These are phyloP conservation scores for Pisolithus thermaeus DNA, from an alignment of 1,284 basidiomycete genomes.

Conservation along the genomic window DNA sequence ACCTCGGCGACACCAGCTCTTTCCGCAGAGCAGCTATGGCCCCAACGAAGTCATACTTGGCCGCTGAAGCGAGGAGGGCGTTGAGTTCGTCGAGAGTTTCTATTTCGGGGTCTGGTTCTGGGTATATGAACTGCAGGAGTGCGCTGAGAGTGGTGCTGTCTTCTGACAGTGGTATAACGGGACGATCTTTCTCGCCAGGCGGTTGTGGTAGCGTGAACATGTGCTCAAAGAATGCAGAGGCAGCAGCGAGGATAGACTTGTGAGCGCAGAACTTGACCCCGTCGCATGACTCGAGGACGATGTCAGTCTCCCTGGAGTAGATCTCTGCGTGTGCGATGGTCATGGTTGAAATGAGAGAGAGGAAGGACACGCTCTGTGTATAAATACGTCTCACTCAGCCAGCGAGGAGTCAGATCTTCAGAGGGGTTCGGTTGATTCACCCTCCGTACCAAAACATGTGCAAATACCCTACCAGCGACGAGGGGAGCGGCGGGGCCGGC, in stretches of 20 bases:
- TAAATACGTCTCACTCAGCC: neutral
- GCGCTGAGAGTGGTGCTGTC: conserved; percentile 36
- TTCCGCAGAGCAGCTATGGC: conserved; percentile 44
- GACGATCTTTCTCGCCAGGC: conserved; percentile 24
- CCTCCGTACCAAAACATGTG: conserved; percentile 2
- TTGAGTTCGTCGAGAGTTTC: conserved; percentile 48
- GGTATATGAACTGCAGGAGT: conserved; percentile 54
- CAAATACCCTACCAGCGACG: conserved; percentile 2
- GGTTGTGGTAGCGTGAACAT: conserved; percentile 65
- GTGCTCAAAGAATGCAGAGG: conserved; percentile 62
- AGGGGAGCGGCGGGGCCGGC: conserved; percentile 13
- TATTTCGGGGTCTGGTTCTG: conserved; percentile 41
- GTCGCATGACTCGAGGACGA: conserved; percentile 47
- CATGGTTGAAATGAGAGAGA: conserved; percentile 17
- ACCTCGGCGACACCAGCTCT: conserved; percentile 44
- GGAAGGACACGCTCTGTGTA: neutral
- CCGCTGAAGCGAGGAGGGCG: conserved; percentile 45
- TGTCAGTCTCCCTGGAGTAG: conserved; percentile 46
- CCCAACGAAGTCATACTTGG: conserved; percentile 57
- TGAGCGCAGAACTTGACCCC: conserved; percentile 55
- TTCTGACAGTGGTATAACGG: conserved; percentile 54
- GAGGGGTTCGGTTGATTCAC: neutral
- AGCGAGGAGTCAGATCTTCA: neutral
- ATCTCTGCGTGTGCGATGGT: conserved; percentile 28
- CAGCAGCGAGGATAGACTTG: conserved; percentile 50